Evolutionary conservation across 257 asterid species (phyloP).

Genomic region (Solanum sitiens): DNA sequence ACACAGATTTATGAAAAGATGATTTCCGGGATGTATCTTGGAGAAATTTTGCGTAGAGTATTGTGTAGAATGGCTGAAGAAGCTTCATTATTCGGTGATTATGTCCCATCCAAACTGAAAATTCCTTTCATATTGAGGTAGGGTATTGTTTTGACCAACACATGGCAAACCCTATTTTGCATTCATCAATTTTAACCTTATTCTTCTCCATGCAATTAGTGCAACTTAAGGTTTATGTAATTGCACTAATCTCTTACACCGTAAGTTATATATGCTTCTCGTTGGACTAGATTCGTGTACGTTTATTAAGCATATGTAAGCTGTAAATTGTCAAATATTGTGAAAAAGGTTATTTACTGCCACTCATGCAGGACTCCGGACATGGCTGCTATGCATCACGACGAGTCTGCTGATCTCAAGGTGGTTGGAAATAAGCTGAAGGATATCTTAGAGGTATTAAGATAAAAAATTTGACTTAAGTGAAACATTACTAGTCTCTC

Average conservation of each 20-base stretch:
- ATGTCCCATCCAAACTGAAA: constrained; percentile 53
- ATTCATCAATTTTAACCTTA: background rate
- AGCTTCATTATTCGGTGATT: constrained; percentile 67
- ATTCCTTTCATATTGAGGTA: constrained; percentile 76
- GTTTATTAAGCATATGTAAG: background rate
- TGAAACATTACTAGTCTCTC: background rate
- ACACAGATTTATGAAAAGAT: constrained; percentile 77
- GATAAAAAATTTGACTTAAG: background rate
- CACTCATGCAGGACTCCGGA: constrained; percentile 54
- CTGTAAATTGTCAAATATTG: background rate
- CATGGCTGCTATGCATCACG: constrained; percentile 82
- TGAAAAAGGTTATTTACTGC: background rate
- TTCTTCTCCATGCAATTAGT: background rate
- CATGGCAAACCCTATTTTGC: background rate
- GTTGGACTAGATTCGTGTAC: background rate
- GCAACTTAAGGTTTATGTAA: background rate
- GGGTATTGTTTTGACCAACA: background rate
- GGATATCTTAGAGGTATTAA: constrained; percentile 61
- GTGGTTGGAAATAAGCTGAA: constrained; percentile 64
- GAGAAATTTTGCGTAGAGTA: constrained; percentile 87
- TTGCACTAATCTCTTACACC: background rate
- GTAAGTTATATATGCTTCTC: background rate
- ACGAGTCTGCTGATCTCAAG: constrained; percentile 69
- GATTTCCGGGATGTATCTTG: constrained; percentile 92
- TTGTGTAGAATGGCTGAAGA: constrained; percentile 75